Base-by-base conservation (phyloP, 805 yeast species). In the Starmerella scarabaei region DNA sequence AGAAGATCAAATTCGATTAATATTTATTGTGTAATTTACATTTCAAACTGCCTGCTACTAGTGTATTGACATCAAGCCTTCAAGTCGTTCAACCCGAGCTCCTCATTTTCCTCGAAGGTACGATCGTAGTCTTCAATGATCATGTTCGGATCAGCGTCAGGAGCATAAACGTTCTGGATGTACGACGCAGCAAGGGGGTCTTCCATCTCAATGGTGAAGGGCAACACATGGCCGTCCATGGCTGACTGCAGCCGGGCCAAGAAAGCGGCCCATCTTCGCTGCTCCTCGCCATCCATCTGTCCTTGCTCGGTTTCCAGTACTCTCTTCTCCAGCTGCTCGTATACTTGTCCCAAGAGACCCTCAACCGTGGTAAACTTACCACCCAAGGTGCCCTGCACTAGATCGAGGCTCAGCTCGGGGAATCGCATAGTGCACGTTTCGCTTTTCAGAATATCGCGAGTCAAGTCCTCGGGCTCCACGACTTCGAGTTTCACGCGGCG, bases 61-160 rank as follows among this genome's bases (percentile, higher is more conserved):
- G n/a, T n/a, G n/a, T n/a, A n/a, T 5, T 52, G 55, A n/a, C n/a
- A n/a, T 36, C 58, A 53, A 6, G 53, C 64, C 28, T 50, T 45
- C 56, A 65, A 64, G 38, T 66, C 67, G 41, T 53, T 59, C 56
- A 91, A 66, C 18, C 99, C 99, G 48, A 91, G 70, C 32, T 80
- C 88, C 56, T 91, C 98, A 58, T 91, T 85, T 61, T 86, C 93
- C 54, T 83, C 80, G 30, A 68, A 65, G 2, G 94, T 77, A 67
- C 99, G 80, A 51, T 84, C 94, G 52, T 74, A 83, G 42, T 91
- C 95, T 62, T 80, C 94, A 45, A 81, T 73, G 31, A 60, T 68
- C 97, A 91, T 91, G 58, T 88, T 83, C 49, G 99, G 99, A 63
- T 91, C 99, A 31, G 73, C 73, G 63, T 91, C 99, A 21, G 99